These are phyloP conservation scores for Exserohilum turcica DNA, from an alignment of 2,329 filamentous ascomycete genomes.

Conservation along the genomic window DNA sequence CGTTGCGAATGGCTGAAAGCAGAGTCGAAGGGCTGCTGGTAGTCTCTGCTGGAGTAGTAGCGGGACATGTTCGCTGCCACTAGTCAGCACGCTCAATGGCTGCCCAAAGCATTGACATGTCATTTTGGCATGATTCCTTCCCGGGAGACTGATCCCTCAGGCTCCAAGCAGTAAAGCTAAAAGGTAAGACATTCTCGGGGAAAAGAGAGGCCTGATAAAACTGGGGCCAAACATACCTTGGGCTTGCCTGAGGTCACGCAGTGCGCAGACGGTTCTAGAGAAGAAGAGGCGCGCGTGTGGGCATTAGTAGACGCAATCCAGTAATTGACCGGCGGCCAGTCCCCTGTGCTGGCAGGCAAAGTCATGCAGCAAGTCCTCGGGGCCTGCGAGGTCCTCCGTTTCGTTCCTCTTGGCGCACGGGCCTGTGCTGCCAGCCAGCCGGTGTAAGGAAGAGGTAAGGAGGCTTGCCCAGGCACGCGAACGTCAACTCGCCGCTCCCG, in stretches of 20 bases:
- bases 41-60: conserved; percentile 23
- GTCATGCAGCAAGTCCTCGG: conserved; percentile 11
- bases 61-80: conserved; percentile 36
- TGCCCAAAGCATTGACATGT: conserved; percentile 15
- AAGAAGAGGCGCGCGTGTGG: conserved; percentile 29
- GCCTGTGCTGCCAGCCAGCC: conserved; percentile 14
- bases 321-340: conserved; percentile 37
- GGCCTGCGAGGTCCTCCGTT: conserved; percentile 26
- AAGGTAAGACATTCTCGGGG: neutral
- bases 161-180: neutral
- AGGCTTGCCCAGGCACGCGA: neutral
- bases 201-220: neutral
- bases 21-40: conserved; percentile 21
- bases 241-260: conserved; percentile 28
- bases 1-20: conserved; percentile 21
- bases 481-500: neutral
- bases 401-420: conserved; percentile 22
- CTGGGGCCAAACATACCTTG: conserved; percentile 10
- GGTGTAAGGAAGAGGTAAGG: conserved; percentile 34
- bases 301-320: conserved; percentile 42
- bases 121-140: neutral
- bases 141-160: neutral
- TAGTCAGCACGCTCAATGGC: conserved; percentile 28
- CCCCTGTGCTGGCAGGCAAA: conserved; percentile 29
- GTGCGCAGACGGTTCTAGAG: conserved; percentile 19